Conservation (phyloP, 208 protist species). For the Borovskyia barvae region DNA sequence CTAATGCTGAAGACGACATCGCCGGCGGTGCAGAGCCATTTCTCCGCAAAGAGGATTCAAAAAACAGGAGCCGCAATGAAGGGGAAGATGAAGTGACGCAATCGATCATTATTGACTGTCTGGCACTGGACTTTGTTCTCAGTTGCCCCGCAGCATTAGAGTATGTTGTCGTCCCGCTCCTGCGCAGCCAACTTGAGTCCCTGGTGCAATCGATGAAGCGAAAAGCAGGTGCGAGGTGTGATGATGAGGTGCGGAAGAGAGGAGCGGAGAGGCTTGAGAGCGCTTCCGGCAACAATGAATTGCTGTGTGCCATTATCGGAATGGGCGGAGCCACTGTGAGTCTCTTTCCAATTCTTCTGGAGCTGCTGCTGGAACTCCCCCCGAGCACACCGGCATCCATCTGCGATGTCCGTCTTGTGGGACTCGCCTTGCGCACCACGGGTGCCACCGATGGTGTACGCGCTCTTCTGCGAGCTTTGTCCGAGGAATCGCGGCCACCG, state of each 20-base stretch:
- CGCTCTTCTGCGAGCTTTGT: slow-evolving; percentile 21
- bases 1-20: not conserved
- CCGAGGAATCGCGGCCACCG: slow-evolving; percentile 1
- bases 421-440: slow-evolving; percentile 50
- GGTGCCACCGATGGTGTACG: slow-evolving; percentile 57
- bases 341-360: slow-evolving; percentile 34
- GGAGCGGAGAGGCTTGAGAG: not conserved
- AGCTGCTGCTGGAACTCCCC: slow-evolving; percentile 37
- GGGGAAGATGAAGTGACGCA: slow-evolving; percentile 4
- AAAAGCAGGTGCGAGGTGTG: not conserved
- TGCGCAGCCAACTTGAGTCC: slow-evolving; percentile 27
- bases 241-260: not conserved
- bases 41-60: not conserved
- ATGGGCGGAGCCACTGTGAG: slow-evolving; percentile 36
- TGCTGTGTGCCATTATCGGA: slow-evolving; percentile 61
- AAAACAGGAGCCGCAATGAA: not conserved
- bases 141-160: slow-evolving; percentile 36
- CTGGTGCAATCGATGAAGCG: not conserved
- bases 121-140: slow-evolving; percentile 57
- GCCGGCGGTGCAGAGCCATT: not conserved
- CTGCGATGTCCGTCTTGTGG: slow-evolving; percentile 39
- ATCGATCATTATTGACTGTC: slow-evolving; percentile 32
- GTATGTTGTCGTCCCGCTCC: slow-evolving; percentile 45
- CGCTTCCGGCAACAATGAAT: slow-evolving; percentile 1
- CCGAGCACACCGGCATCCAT: slow-evolving; percentile 13